These are phyloP conservation scores for Casuarina equisetifolia DNA, from an alignment of 306 rosid genomes.

Conservation along the genomic window DNA sequence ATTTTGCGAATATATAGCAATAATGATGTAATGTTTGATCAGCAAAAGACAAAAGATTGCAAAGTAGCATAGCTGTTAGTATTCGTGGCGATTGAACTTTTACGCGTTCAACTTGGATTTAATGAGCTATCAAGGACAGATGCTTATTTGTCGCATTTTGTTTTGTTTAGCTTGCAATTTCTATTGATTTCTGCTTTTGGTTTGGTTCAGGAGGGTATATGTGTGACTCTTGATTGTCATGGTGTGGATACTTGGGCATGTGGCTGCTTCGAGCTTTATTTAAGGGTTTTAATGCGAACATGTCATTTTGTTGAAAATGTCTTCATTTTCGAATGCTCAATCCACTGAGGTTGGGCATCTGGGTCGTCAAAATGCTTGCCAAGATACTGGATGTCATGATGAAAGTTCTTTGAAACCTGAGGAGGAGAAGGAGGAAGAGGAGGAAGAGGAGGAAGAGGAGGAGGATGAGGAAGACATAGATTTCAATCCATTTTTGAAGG, in stretches of 20 bases:
- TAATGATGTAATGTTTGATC: not conserved
- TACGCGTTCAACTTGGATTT: not conserved
- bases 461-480: slow-evolving; percentile 77
- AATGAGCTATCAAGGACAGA: not conserved
- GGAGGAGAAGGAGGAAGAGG: slow-evolving; percentile 51
- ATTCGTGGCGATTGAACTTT: not conserved
- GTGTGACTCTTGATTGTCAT: slow-evolving; percentile 15
- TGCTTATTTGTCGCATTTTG: not conserved
- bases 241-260: slow-evolving; percentile 14
- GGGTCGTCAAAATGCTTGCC: slow-evolving; percentile 24
- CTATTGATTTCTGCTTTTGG: slow-evolving; percentile 20
- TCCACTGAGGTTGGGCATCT: slow-evolving; percentile 34
- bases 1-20: not conserved
- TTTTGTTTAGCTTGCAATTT: slow-evolving; percentile 2
- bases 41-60: not conserved
- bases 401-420: slow-evolving; percentile 39
- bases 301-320: slow-evolving; percentile 37
- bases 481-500: slow-evolving; percentile 78
- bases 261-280: slow-evolving; percentile 14
- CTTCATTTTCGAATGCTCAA: slow-evolving; percentile 38
- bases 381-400: slow-evolving; percentile 29
- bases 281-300: slow-evolving; percentile 12
- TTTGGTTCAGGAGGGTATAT: slow-evolving; percentile 33
- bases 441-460: slow-evolving; percentile 72
- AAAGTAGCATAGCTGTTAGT: not conserved